These are phyloP conservation scores for Meredithiella fracta DNA, from an alignment of 2,329 filamentous ascomycete genomes.

Conservation along the genomic window DNA sequence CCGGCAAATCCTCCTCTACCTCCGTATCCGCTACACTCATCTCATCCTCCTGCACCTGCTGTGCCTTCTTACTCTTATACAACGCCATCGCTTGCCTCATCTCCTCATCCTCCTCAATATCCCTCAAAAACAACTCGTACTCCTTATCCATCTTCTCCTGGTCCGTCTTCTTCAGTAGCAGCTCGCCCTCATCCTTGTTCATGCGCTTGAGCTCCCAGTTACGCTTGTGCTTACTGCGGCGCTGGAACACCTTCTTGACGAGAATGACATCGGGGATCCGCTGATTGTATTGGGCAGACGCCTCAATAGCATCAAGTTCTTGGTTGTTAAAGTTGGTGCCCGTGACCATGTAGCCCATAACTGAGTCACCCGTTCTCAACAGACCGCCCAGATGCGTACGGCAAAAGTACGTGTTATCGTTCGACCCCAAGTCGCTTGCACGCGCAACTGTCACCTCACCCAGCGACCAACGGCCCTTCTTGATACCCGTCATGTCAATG, in stretches of 20 bases:
- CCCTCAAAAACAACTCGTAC: conserved; percentile 92
- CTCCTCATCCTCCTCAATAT: conserved; percentile 91
- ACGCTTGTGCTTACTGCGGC: conserved; percentile 63
- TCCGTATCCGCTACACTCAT: conserved; percentile 52
- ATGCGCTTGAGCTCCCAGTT: conserved; percentile 95
- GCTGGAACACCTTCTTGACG: conserved; percentile 92
- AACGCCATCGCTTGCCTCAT: conserved; percentile 67
- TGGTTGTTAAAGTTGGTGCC: conserved; percentile 87
- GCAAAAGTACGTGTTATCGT: conserved; percentile 77
- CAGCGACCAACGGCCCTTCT: conserved; percentile 67
- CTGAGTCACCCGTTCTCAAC: conserved; percentile 77
- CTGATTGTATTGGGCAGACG: conserved; percentile 56
- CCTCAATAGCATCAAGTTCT: conserved; percentile 68
- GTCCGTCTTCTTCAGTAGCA: conserved; percentile 73
- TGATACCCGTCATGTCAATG: conserved; percentile 61
- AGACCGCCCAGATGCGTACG: conserved; percentile 78
- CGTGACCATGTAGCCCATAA: conserved; percentile 80
- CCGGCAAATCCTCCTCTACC: conserved; percentile 40
- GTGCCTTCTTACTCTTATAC: conserved; percentile 51
- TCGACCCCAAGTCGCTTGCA: conserved; percentile 69
- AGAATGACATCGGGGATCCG: conserved; percentile 82
- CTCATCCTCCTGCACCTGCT: conserved; percentile 38
- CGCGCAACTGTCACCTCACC: conserved; percentile 79
- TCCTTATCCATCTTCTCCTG: conserved; percentile 79
- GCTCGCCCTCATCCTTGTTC: conserved; percentile 73